Evolutionary conservation across 371 early-diverging fungal species (phyloP).

Genomic region (Sanchytrium tribonematis): DNA sequence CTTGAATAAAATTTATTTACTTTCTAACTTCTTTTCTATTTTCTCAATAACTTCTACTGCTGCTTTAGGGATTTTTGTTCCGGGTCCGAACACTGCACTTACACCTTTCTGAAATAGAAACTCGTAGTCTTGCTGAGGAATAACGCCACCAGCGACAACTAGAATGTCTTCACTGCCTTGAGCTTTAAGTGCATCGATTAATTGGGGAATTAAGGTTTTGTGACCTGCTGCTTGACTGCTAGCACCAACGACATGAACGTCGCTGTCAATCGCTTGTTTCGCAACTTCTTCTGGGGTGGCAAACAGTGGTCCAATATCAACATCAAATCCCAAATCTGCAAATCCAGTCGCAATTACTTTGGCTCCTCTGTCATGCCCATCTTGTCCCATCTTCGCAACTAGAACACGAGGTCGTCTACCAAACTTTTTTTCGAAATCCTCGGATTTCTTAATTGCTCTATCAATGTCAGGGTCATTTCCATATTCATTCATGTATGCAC

Average conservation of each 20-base stretch:
- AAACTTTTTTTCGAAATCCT: slow-evolving; percentile 20
- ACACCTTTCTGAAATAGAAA: slow-evolving; percentile 45
- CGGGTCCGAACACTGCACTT: slow-evolving; percentile 32
- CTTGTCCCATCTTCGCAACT: slow-evolving; percentile 67
- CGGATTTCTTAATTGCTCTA: slow-evolving; percentile 18
- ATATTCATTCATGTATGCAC: slow-evolving; percentile 53
- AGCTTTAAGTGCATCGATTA: slow-evolving; percentile 36
- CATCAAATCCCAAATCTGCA: slow-evolving; percentile 61
- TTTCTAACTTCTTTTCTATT: slow-evolving; percentile 15
- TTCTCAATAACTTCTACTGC: slow-evolving; percentile 39
- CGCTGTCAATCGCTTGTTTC: slow-evolving; percentile 51
- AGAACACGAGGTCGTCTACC: slow-evolving; percentile 52
- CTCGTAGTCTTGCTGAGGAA: slow-evolving; percentile 50
- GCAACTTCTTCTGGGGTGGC: slow-evolving; percentile 54
- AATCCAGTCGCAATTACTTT: slow-evolving; percentile 64
- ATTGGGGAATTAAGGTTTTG: slow-evolving; percentile 44
- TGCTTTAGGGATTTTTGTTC: slow-evolving; percentile 42
- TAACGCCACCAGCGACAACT: slow-evolving; percentile 51
- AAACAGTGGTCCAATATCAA: slow-evolving; percentile 60
- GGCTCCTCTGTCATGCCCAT: slow-evolving; percentile 64
- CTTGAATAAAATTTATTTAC: slow-evolving; percentile 3
- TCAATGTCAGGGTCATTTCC: slow-evolving; percentile 29
- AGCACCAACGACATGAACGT: slow-evolving; percentile 57
- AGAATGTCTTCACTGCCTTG: slow-evolving; percentile 34
- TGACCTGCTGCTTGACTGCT: slow-evolving; percentile 59